A percentile compares a stretch with the other conserved stretches of the same genome.
These are phyloP conservation scores for Mycosarcoma mackinlayi DNA, from an alignment of 1,284 basidiomycete genomes.

Conservation along the genomic window DNA sequence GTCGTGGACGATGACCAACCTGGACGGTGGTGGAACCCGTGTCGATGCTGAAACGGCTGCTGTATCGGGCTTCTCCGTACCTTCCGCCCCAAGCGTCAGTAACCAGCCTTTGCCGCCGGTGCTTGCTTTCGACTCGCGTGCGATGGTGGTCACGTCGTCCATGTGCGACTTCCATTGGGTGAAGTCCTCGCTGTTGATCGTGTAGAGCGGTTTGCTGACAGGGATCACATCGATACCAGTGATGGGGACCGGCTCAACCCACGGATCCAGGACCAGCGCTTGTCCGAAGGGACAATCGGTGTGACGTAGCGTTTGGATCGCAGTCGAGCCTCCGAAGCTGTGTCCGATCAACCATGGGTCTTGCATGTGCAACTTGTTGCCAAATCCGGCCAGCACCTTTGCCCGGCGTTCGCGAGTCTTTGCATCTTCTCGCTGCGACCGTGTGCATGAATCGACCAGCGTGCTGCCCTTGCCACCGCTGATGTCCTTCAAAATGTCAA, in stretches of 20 bases:
- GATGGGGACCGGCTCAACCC: conserved; percentile 52
- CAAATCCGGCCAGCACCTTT: conserved; percentile 23
- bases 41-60: conserved; percentile 1
- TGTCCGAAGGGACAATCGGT: conserved; percentile 42
- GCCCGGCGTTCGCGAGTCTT: conserved; percentile 16
- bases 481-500: conserved; percentile 38
- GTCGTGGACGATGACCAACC: conserved; percentile 59
- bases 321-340: conserved; percentile 57
- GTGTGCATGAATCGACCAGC: conserved; percentile 25
- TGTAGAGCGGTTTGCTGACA: conserved; percentile 55
- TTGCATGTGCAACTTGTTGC: conserved; percentile 39
- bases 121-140: conserved; percentile 27
- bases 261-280: conserved; percentile 53
- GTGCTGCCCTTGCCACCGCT: conserved; percentile 32
- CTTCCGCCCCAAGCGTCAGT: conserved; percentile 49
- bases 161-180: conserved; percentile 58
- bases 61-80: conserved; percentile 25
- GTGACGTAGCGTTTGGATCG: conserved; percentile 33
- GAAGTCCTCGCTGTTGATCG: conserved; percentile 62
- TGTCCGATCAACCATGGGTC: conserved; percentile 54
- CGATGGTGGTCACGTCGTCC: conserved; percentile 40
- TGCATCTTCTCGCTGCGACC: conserved; percentile 23
- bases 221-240: conserved; percentile 16
- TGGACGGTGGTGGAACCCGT: conserved; percentile 15
- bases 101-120: conserved; percentile 50